Base-by-base conservation (phyloP, 176 grass and related monocot species). In the Lolium perenne region DNA sequence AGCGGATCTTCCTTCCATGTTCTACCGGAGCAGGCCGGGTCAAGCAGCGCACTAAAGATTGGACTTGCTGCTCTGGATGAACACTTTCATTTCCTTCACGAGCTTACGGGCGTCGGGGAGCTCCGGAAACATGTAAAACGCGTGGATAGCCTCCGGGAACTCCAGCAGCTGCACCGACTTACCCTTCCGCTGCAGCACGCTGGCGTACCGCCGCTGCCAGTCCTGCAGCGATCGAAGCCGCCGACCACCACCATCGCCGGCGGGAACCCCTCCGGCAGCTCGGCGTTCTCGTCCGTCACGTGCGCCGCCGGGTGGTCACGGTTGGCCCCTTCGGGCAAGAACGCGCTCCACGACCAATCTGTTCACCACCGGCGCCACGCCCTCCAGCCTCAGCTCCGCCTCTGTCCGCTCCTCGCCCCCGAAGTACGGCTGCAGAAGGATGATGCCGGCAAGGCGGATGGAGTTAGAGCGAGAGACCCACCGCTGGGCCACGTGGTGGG, bases 391-490 rank as follows among this genome's bases (percentile, higher is more conserved):
- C 60, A 25, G 60, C 60, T 63, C 60, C 60, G 60, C 60, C 4
- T 63, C 9, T 11, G 60, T 63, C 22, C 60, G 60, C 60, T 63
- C 60, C 60, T 63, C 60, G 60, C 60, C 60, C 22, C 60, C 60
- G 60, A 63, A 63, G 60, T 63, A 63, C 60, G 60, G 60, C 60
- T 63, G 60, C 60, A 63, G 60, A 10, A 63, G 60, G 22, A 63
- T 9, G 60, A 63, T 63, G 22, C 60, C 60, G 22, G 60, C 60
- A 22, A 63, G 60, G 26, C 60, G 60, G 4, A 63, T 25, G 10
- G 22, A 22, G 10, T 63, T 63, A 63, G 21, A 63, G 60, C 9
- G 60, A 12, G 22, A 63, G 60, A 26, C 11, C 60, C 60, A 63
- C 1, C 60, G 22, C 60, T 63, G 22, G 60, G 60, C 60, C 10